Conservation (phyloP, 2,329 filamentous ascomycete species). For the Cadophora luteo-olivacea region DNA sequence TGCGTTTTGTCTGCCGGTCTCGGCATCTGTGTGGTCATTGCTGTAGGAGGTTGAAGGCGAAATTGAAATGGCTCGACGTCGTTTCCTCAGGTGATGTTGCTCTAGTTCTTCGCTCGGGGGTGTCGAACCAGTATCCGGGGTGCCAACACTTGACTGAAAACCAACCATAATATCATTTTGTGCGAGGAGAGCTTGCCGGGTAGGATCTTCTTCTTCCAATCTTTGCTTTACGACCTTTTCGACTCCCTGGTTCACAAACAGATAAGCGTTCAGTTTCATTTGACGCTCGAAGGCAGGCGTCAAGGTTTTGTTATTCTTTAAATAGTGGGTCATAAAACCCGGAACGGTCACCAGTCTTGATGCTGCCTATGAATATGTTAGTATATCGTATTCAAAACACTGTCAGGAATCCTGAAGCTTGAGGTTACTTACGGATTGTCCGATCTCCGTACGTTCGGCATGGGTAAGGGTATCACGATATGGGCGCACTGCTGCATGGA, state of each 20-base stretch:
- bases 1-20: not conserved
- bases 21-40: slow-evolving; percentile 7
- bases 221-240: slow-evolving; percentile 7
- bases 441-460: slow-evolving; percentile 26
- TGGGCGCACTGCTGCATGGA: slow-evolving; percentile 21
- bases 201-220: not conserved
- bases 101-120: slow-evolving; percentile 8
- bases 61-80: slow-evolving; percentile 6
- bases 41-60: slow-evolving; percentile 20
- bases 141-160: slow-evolving; percentile 4
- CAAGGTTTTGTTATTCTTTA: slow-evolving; percentile 7
- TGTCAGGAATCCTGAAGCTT: not conserved
- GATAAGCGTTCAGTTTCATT: slow-evolving; percentile 6
- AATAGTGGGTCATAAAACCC: slow-evolving; percentile 7
- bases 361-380: slow-evolving; percentile 14
- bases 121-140: not conserved
- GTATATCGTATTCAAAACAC: not conserved
- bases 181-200: too few species aligned
- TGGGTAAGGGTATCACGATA: slow-evolving; percentile 18
- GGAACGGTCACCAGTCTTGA: slow-evolving; percentile 13
- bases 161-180: too few species aligned
- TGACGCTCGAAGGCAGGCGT: slow-evolving; percentile 5
- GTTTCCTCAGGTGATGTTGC: not conserved
- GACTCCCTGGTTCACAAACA: slow-evolving; percentile 15
- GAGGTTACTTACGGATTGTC: slow-evolving; percentile 22